These are phyloP conservation scores for Ophiostoma novo-ulmi DNA, from an alignment of 2,329 filamentous ascomycete genomes.

Conservation along the genomic window DNA sequence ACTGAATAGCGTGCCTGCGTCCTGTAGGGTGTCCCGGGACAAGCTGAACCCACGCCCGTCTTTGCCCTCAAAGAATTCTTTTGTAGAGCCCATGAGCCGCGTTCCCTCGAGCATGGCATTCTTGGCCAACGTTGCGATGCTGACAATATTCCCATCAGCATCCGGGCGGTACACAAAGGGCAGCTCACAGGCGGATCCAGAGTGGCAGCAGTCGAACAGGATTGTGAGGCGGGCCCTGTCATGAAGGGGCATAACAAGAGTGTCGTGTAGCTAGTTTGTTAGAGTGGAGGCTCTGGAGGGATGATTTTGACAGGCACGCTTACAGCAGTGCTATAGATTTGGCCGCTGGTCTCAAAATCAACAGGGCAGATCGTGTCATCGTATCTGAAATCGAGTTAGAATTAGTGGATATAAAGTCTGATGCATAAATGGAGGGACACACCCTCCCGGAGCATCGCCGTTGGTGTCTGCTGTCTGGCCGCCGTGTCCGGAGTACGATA, in stretches of 20 bases:
- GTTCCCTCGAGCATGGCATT: constrained; percentile 50
- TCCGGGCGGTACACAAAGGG: constrained; percentile 55
- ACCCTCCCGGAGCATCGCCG: constrained; percentile 32
- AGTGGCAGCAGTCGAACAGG: constrained; percentile 59
- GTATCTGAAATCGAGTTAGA: constrained; percentile 28
- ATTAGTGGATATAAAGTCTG: background rate
- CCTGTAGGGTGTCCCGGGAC: constrained; percentile 40
- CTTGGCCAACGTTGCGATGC: constrained; percentile 37
- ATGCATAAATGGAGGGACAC: background rate
- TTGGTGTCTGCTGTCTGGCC: constrained; percentile 46
- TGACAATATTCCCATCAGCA: constrained; percentile 50
- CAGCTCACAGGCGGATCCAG: constrained; percentile 54
- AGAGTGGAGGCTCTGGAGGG: background rate
- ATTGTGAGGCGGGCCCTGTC: constrained; percentile 49
- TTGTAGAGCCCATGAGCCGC: constrained; percentile 37
- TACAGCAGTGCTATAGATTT: constrained; percentile 45
- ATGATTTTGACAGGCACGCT: background rate
- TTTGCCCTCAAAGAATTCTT: background rate
- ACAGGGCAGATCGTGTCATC: constrained; percentile 52
- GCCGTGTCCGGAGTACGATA: constrained; percentile 57
- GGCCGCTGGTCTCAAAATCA: constrained; percentile 48
- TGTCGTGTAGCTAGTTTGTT: constrained; percentile 40
- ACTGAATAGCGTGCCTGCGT: constrained; percentile 48
- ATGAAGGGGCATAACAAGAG: constrained; percentile 48
- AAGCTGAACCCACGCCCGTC: constrained; percentile 32